Evolutionary conservation across 2,329 filamentous ascomycete genomes (phyloP).

Genomic region (Cordyceps fumosorosea): DNA sequence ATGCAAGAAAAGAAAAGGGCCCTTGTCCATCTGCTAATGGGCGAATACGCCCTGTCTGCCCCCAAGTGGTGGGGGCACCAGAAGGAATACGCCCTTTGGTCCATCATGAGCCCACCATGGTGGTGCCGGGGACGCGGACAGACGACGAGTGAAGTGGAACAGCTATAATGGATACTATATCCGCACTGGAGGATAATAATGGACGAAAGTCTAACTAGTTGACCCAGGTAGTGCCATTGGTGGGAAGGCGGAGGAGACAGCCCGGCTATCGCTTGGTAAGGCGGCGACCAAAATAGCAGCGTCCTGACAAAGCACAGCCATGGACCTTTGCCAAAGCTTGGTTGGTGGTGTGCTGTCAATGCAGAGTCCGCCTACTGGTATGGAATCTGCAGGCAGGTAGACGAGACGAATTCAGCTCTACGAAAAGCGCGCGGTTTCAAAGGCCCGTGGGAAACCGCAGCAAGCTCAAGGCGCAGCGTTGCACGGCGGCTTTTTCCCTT

Average conservation of each 20-base stretch:
- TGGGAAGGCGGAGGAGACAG: neutral
- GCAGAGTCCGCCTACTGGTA: neutral
- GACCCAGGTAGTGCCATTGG: no score
- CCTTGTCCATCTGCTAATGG: neutral
- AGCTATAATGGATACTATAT: no score
- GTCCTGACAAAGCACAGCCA: constrained; percentile 6
- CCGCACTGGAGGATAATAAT: no score
- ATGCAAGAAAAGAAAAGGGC: neutral
- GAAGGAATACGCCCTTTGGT: neutral
- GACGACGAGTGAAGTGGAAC: no score
- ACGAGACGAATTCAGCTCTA: no score
- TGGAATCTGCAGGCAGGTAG: no score
- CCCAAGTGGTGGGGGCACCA: neutral
- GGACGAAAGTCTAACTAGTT: no score
- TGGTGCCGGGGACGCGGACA: neutral
- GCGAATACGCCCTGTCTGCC: neutral
- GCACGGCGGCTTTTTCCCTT: neutral
- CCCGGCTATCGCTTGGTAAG: constrained; percentile 8
- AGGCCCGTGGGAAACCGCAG: no score
- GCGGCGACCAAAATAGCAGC: constrained; percentile 1
- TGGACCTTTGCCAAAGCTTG: neutral
- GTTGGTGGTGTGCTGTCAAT: neutral
- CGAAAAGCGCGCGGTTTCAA: no score
- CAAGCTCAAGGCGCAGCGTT: no score
- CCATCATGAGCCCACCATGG: neutral